These are phyloP conservation scores for Pisolithus thermaeus DNA, from an alignment of 1,284 basidiomycete species.

Conservation along the genomic window DNA sequence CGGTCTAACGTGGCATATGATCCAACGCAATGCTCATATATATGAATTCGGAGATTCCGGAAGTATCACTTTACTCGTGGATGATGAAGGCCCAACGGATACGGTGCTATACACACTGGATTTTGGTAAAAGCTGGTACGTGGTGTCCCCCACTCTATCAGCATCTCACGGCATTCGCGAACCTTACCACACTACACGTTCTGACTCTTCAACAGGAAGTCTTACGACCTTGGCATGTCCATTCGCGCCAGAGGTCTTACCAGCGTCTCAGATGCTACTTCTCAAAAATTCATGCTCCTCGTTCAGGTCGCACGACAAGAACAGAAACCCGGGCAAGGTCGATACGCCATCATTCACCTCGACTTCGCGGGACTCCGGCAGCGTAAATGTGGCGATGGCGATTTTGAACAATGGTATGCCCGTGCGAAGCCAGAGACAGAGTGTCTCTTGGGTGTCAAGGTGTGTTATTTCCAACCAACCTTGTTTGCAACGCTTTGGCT, in stretches of 20 bases:
- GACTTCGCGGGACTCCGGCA: slow-evolving; percentile 76
- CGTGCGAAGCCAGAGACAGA: slow-evolving; percentile 56
- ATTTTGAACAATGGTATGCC: slow-evolving; percentile 91
- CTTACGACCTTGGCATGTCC: slow-evolving; percentile 64
- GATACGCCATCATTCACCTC: slow-evolving; percentile 72
- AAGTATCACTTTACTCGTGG: slow-evolving; percentile 77
- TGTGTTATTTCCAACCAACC: slow-evolving; percentile 28
- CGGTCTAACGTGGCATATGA: slow-evolving; percentile 83
- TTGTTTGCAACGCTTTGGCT: neutral
- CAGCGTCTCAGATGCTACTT: slow-evolving; percentile 88
- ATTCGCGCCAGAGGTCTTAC: slow-evolving; percentile 74
- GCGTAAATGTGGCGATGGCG: slow-evolving; percentile 66
- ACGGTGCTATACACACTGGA: slow-evolving; percentile 81
- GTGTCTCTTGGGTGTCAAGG: slow-evolving; percentile 95
- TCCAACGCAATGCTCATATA: slow-evolving; percentile 75
- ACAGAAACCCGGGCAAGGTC: slow-evolving; percentile 47
- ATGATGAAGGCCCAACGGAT: slow-evolving; percentile 82
- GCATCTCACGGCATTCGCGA: neutral
- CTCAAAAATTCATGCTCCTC: slow-evolving; percentile 86
- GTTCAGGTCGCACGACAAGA: slow-evolving; percentile 71
- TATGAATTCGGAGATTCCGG: slow-evolving; percentile 95
- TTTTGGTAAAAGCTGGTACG: slow-evolving; percentile 79
- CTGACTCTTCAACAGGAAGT: slow-evolving; percentile 44
- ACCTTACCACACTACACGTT: neutral
- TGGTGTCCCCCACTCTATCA: slow-evolving; percentile 5